These are phyloP conservation scores for Monosporascus ibericus DNA, from an alignment of 2,329 filamentous ascomycete species.

Conservation along the genomic window DNA sequence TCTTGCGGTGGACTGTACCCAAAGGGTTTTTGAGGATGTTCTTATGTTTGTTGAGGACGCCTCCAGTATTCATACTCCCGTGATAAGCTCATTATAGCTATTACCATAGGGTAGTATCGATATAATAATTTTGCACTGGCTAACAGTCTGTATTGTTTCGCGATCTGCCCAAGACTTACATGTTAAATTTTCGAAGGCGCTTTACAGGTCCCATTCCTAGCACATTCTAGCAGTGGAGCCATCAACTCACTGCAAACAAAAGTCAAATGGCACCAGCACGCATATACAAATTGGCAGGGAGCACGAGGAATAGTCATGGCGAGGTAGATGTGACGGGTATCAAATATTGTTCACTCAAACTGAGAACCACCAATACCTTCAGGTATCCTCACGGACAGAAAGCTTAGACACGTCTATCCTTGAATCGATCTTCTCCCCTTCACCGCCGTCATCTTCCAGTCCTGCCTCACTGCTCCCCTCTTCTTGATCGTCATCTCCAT, in stretches of 20 bases:
- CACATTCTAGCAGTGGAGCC: too few relatives aligned
- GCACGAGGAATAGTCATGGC: background rate
- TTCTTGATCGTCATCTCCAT: constrained; percentile 29
- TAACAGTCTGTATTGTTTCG: background rate
- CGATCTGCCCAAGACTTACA: too few relatives aligned
- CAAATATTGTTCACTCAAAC: background rate
- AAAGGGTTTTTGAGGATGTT: background rate
- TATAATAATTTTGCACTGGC: background rate
- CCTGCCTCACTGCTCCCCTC: constrained; percentile 21
- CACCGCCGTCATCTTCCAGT: constrained; percentile 19
- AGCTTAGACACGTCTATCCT: constrained; percentile 18
- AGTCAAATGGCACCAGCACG: too few relatives aligned
- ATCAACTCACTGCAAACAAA: too few relatives aligned
- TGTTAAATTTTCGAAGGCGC: too few relatives aligned
- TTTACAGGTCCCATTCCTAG: too few relatives aligned
- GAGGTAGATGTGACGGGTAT: background rate
- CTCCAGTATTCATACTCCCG: background rate
- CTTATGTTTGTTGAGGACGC: background rate
- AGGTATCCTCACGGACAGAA: constrained; percentile 20
- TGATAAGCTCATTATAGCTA: background rate
- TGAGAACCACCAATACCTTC: background rate
- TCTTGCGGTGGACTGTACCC: too few relatives aligned
- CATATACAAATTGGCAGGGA: too few relatives aligned
- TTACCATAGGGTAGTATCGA: background rate
- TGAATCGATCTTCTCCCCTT: constrained; percentile 18